phyloP scores from a whole-genome alignment of 2,329 filamentous ascomycete genomes.

The Trichoderma sp. region DNA sequence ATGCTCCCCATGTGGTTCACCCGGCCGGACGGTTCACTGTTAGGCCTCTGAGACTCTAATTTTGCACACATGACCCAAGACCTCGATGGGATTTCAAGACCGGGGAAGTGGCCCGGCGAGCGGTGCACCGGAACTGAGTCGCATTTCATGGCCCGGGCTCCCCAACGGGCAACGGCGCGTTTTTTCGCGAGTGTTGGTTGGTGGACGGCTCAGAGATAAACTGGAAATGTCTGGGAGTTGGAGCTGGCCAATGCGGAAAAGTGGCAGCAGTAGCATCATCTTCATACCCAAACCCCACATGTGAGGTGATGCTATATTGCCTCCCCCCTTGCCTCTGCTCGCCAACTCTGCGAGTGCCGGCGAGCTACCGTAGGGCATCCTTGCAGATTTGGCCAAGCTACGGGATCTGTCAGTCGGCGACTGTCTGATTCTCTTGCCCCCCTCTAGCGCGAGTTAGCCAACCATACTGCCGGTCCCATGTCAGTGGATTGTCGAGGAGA shows the following conservation, averaged over 20 bases:
- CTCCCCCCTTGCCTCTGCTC: constrained; percentile 12
- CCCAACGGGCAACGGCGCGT: not conserved
- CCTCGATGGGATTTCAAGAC: constrained; percentile 23
- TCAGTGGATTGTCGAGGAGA: constrained; percentile 2
- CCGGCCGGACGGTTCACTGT: constrained; percentile 35
- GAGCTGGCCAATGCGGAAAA: constrained; percentile 13
- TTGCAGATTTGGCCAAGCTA: constrained; percentile 24
- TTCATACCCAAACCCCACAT: constrained; percentile 19
- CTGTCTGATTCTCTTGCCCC: constrained; percentile 18
- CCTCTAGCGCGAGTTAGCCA: constrained; percentile 13
- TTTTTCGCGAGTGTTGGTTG: constrained; percentile 1
- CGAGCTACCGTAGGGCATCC: constrained; percentile 24
- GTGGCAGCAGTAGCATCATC: constrained; percentile 12
- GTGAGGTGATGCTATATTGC: constrained; percentile 18
- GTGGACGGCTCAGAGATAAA: constrained; percentile 15
- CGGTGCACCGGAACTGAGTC: constrained; percentile 19
- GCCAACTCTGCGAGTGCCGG: constrained; percentile 24
- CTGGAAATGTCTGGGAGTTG: constrained; percentile 6
- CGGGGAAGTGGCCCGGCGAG: constrained; percentile 29
- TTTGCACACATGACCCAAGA: constrained; percentile 33
- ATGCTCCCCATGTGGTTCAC: constrained; percentile 26
- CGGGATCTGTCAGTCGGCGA: constrained; percentile 25
- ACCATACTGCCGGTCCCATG: constrained; percentile 23
- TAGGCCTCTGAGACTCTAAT: constrained; percentile 27
- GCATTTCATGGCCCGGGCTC: constrained; percentile 16